Conservation (phyloP, 257 asterid genomes). For the Schizonepeta tenuifolia region DNA sequence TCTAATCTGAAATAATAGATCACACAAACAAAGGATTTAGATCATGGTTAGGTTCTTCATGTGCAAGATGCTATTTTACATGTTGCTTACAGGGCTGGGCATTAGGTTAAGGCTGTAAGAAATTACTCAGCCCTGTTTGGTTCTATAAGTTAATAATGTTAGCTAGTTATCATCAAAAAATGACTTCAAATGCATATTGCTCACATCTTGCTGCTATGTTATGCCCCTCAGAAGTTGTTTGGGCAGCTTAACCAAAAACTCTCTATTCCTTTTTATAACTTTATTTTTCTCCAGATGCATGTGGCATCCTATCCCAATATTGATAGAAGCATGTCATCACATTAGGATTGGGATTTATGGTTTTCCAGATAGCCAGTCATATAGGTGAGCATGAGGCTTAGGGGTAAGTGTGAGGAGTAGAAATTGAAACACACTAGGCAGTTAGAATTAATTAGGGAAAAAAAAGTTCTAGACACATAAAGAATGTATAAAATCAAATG, state of each 20-base stretch:
- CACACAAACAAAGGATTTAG: slow-evolving; percentile 21
- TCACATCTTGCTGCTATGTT: neutral
- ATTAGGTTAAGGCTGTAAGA: neutral
- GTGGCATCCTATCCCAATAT: too few species aligned
- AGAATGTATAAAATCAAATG: too few species aligned
- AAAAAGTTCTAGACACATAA: neutral
- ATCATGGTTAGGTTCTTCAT: neutral
- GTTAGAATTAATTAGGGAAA: neutral
- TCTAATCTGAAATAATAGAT: slow-evolving; percentile 58
- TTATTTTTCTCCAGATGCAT: too few species aligned
- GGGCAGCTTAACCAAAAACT: too few species aligned
- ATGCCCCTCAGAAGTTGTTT: neutral
- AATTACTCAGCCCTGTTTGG: neutral
- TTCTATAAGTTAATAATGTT: neutral
- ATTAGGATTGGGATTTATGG: too few species aligned
- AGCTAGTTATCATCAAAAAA: neutral
- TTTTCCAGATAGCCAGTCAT: too few species aligned
- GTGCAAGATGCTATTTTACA: neutral
- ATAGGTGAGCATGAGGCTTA: too few species aligned
- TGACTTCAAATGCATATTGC: neutral
- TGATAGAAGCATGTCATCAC: too few species aligned
- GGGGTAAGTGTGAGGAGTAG: too few species aligned
- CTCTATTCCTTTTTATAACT: too few species aligned
- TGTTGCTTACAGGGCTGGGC: slow-evolving; percentile 12
- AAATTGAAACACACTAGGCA: neutral